phyloP scores from a whole-genome alignment of 306 rosid species.

The Cicer bijugum region DNA sequence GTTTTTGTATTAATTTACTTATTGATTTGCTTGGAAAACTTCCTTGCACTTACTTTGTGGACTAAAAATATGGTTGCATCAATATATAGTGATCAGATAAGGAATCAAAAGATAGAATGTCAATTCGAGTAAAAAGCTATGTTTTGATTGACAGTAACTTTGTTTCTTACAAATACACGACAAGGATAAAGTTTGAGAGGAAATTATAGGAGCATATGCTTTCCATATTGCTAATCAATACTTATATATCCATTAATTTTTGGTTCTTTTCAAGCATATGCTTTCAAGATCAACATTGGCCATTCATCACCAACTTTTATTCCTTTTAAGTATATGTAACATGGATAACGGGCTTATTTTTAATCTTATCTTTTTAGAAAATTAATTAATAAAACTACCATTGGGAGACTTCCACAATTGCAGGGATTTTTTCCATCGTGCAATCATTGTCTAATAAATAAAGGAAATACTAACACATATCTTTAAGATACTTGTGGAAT shows the following conservation, averaged over 20 bases:
- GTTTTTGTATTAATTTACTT: background rate
- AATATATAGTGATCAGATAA: conserved; percentile 22
- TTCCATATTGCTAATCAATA: conserved; percentile 10
- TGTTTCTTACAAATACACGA: background rate
- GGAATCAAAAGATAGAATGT: conserved; percentile 31
- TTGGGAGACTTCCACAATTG: conserved; percentile 33
- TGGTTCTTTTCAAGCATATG: conserved; percentile 10
- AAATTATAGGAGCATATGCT: conserved; percentile 30
- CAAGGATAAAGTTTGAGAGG: conserved; percentile 1
- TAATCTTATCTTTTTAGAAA: conserved; percentile 8
- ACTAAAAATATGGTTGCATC: conserved; percentile 14
- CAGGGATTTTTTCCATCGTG: conserved; percentile 15
- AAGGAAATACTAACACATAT: too few relatives aligned
- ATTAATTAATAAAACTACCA: conserved; percentile 14
- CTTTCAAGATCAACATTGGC: conserved; percentile 19
- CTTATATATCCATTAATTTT: conserved; percentile 4
- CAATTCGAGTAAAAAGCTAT: conserved; percentile 33
- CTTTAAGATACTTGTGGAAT: too few relatives aligned
- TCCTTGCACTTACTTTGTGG: conserved; percentile 35
- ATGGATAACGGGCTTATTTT: conserved; percentile 31
- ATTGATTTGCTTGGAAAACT: background rate
- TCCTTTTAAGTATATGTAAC: background rate
- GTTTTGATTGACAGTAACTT: conserved; percentile 33
- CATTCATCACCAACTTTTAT: conserved; percentile 24
- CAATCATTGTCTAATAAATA: background rate